Evolutionary conservation across 805 yeast genomes (phyloP), one percentile per base, ranked within the genome.

Genomic region (Candida patagonica): DNA sequence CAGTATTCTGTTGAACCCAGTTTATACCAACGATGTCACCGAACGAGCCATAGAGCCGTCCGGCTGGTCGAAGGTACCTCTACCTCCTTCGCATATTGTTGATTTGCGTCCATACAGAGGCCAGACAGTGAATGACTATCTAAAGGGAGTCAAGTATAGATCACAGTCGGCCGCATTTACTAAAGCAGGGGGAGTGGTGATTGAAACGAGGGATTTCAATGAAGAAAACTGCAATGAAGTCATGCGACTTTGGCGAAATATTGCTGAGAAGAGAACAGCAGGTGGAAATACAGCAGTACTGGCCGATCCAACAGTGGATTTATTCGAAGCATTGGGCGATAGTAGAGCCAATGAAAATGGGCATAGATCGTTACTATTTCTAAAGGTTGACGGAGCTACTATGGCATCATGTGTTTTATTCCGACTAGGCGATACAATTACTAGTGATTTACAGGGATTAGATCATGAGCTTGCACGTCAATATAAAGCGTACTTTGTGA

Each of bases 371-470:
- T 44, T 66, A 16, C 48, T 66, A 29, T 67, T 64, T 46, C 47
- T 67, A 34, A 60, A 61, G 49, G 65, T 65, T 2, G 60, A 60
- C 30, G 65, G 46, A n/a, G 48, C 49, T 26, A 42, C 57, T 6
- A 59, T 66, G 23, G 71, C 71, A 0, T 62, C 68, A 2, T 66
- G 68, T 40, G 64, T 66, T 3, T 51, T 66, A 9, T 66, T 65
- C 53, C 42, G 68, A 35, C 52, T 67, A 20, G 71, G 71, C 2
- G 66, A 63, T 37, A 67, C 71, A 1, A 60, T 66, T 31, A 66
- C 71, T 2, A 62, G 68, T 5, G 71, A 66, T 44, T 52, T 66
- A 9, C 71, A 66, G 46, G 71, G 71, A 4, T 51, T 66, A 16
- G 63, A 67, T 37, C 66, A 65, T 36, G 70, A 65, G 15, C 45